Evolutionary conservation across 2,329 filamentous ascomycete genomes (phyloP).

Genomic region (Ilyonectria sp.): DNA sequence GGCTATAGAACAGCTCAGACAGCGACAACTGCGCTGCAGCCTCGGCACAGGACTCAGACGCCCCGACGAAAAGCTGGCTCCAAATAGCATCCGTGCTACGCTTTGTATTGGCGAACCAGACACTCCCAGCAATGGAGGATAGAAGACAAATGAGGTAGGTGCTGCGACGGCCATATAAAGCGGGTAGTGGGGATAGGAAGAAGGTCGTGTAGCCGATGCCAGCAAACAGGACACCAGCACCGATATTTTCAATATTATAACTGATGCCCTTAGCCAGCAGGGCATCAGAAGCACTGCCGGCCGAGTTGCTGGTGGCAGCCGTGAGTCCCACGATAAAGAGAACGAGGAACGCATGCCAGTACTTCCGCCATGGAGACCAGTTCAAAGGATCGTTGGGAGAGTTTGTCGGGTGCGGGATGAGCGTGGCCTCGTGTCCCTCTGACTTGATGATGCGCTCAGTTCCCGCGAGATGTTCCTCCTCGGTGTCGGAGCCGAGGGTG

Average conservation of each 20-base stretch:
- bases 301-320: constrained; percentile 25
- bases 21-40: constrained; percentile 28
- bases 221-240: constrained; percentile 24
- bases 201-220: constrained; percentile 24
- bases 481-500: neutral
- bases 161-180: constrained; percentile 23
- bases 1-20: constrained; percentile 29
- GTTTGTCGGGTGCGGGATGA: constrained; percentile 21
- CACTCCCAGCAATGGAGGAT: constrained; percentile 21
- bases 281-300: constrained; percentile 21
- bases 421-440: constrained; percentile 17
- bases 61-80: constrained; percentile 31
- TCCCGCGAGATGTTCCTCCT: constrained; percentile 21
- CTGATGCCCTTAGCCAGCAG: constrained; percentile 20
- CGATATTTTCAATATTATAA: constrained; percentile 18
- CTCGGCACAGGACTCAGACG: constrained; percentile 27
- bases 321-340: constrained; percentile 25
- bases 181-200: constrained; percentile 21
- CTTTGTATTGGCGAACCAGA: constrained; percentile 22
- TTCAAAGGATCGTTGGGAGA: constrained; percentile 30
- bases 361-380: constrained; percentile 26
- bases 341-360: constrained; percentile 27
- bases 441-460: constrained; percentile 25
- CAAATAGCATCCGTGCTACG: constrained; percentile 23
- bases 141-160: constrained; percentile 27